Conservation (phyloP, 1,284 basidiomycete species). For the Ceratobasidium sp. region DNA sequence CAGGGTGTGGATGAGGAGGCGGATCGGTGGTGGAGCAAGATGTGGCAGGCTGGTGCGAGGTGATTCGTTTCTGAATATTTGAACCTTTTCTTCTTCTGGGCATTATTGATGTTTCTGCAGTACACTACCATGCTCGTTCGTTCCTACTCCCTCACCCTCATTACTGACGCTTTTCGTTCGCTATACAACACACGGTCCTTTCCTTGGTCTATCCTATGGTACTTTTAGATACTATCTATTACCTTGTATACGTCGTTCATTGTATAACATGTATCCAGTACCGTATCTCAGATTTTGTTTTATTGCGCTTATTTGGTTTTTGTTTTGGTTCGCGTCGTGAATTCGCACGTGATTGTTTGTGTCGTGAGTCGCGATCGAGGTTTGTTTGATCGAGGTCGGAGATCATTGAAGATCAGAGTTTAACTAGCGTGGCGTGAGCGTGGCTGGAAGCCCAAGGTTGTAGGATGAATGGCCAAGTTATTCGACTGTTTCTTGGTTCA, state of each 20-base stretch:
- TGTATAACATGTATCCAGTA: constrained; percentile 28
- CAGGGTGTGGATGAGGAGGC: constrained; percentile 31
- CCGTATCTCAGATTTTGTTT: not conserved
- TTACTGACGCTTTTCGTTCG: not conserved
- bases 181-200: constrained; percentile 8
- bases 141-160: constrained; percentile 1
- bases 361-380: not conserved
- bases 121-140: not conserved
- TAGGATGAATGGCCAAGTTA: too few species aligned
- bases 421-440: too few species aligned
- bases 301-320: too few species aligned
- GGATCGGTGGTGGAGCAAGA: constrained; percentile 17
- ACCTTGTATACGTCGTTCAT: constrained; percentile 18
- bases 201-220: too few species aligned
- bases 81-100: constrained; percentile 1
- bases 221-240: constrained; percentile 1
- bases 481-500: too few species aligned
- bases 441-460: too few species aligned
- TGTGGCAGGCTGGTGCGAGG: constrained; percentile 2
- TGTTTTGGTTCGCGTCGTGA: too few species aligned
- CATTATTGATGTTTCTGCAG: not conserved
- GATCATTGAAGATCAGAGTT: too few species aligned
- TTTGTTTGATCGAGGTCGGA: constrained; percentile 8
- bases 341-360: constrained; percentile 13
- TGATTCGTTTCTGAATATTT: not conserved